Evolutionary conservation across 2,329 filamentous ascomycete genomes (phyloP).

Genomic region (Fusarium coffeatum): DNA sequence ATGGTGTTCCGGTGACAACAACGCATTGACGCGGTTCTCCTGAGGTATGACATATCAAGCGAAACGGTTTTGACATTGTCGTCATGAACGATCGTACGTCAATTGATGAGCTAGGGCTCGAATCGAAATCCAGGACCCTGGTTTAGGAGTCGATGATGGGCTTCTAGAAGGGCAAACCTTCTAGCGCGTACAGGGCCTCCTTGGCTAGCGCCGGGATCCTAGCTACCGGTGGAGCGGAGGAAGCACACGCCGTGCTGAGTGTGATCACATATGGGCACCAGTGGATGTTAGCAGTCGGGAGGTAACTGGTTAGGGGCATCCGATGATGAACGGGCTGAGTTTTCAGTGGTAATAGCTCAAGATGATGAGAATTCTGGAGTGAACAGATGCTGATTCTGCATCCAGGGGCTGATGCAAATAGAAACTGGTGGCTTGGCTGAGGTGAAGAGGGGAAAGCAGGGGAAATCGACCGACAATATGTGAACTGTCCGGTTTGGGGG

Average conservation of each 20-base stretch:
- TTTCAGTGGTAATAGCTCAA: slow-evolving; percentile 31
- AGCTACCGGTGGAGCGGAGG: slow-evolving; percentile 37
- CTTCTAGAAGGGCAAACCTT: slow-evolving; percentile 47
- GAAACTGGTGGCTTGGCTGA: slow-evolving; percentile 18
- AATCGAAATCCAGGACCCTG: slow-evolving; percentile 42
- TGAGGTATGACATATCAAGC: slow-evolving; percentile 32
- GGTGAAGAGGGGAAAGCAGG: slow-evolving; percentile 11
- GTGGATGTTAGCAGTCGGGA: slow-evolving; percentile 32
- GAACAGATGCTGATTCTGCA: slow-evolving; percentile 2
- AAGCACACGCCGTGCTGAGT: slow-evolving; percentile 30
- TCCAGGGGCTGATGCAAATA: slow-evolving; percentile 18
- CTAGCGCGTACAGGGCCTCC: slow-evolving; percentile 43
- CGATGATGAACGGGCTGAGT: slow-evolving; percentile 38
- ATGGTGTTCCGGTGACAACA: slow-evolving; percentile 29
- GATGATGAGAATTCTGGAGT: slow-evolving; percentile 20
- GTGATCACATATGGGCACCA: slow-evolving; percentile 38
- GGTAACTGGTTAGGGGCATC: slow-evolving; percentile 34
- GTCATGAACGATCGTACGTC: slow-evolving; percentile 35
- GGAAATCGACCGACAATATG: slow-evolving; percentile 4
- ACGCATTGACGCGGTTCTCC: slow-evolving; percentile 28
- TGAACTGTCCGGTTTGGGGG: slow-evolving; percentile 11
- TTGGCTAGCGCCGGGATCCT: slow-evolving; percentile 36
- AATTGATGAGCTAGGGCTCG: slow-evolving; percentile 17
- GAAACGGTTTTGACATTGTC: slow-evolving; percentile 30
- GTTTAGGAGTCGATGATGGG: slow-evolving; percentile 41